Percentiles rank a stretch among this genome's conserved stretches.
These are phyloP conservation scores for Globisporangium lucens DNA, from an alignment of 352 stramenopile species.

Conservation along the genomic window DNA sequence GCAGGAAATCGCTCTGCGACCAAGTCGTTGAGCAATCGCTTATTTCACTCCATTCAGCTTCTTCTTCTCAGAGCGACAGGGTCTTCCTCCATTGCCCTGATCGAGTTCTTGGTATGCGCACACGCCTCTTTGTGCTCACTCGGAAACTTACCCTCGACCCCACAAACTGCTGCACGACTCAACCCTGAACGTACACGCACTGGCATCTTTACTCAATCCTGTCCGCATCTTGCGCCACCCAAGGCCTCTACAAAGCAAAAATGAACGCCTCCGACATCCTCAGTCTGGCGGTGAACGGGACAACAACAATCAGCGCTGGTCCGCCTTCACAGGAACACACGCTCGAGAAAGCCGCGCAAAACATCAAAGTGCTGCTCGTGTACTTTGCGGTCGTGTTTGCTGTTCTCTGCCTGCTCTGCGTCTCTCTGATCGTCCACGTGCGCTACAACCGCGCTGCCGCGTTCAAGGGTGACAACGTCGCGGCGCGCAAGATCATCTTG, in stretches of 20 bases:
- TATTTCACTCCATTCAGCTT: neutral
- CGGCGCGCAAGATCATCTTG: slow-evolving; percentile 38
- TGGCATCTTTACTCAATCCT: no score
- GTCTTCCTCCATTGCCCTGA: neutral
- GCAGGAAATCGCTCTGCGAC: neutral
- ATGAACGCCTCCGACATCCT: no score
- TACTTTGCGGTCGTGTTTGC: slow-evolving; percentile 13
- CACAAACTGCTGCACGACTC: neutral
- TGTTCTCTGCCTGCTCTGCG: slow-evolving; percentile 38
- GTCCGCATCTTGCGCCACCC: no score
- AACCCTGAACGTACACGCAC: no score
- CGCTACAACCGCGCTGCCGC: slow-evolving; percentile 29
- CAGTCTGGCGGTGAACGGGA: no score
- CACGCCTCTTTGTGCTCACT: neutral
- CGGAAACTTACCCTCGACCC: neutral
- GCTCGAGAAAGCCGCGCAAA: slow-evolving; percentile 6
- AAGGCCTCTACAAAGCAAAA: no score
- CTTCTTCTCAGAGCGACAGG: neutral
- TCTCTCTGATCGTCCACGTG: slow-evolving; percentile 31
- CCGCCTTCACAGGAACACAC: neutral
- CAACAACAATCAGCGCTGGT: no score
- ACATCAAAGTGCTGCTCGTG: neutral
- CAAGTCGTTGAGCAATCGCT: neutral
- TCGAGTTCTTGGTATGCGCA: neutral
- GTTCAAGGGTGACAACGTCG: slow-evolving; percentile 21